Conservation (phyloP, 257 asterid species). For the Lycium barbarum region DNA sequence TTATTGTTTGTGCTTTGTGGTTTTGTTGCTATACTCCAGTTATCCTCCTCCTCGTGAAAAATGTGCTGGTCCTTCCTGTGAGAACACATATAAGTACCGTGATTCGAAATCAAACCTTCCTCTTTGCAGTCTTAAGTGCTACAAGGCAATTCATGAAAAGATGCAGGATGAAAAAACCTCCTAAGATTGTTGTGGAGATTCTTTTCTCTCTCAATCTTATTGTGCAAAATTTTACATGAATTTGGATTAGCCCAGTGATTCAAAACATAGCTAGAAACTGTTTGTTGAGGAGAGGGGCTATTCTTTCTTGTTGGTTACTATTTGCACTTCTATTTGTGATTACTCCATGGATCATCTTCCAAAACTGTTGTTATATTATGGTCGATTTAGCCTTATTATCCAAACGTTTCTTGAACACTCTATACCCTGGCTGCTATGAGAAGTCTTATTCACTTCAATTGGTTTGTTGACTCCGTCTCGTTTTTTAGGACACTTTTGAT, state of each 20-base stretch:
- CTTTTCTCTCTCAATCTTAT: background rate
- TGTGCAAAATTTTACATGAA: background rate
- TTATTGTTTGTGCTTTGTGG: constrained; percentile 13
- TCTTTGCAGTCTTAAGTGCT: constrained; percentile 95
- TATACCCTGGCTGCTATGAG: background rate
- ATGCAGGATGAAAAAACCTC: constrained; percentile 36
- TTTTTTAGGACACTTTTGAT: background rate
- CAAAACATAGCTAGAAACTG: background rate
- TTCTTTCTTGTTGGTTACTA: background rate
- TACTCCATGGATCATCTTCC: constrained; percentile 21
- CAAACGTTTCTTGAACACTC: background rate
- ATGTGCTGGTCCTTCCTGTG: constrained; percentile 88
- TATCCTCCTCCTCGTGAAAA: constrained; percentile 92
- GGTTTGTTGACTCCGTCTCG: background rate
- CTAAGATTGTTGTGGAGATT: background rate
- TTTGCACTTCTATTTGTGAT: background rate
- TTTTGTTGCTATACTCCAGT: constrained; percentile 55
- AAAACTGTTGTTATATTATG: background rate
- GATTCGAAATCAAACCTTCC: constrained; percentile 93
- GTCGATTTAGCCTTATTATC: background rate
- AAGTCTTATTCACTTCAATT: background rate
- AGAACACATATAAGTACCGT: constrained; percentile 83
- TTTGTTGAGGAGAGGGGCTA: background rate
- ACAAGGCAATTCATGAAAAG: constrained; percentile 71
- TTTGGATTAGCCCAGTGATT: background rate